A percentile compares a stretch with the other conserved stretches of the same genome.
Evolutionary conservation across 202 grass and related monocot species (phyloP).

Genomic region (Musa balbisiana): DNA sequence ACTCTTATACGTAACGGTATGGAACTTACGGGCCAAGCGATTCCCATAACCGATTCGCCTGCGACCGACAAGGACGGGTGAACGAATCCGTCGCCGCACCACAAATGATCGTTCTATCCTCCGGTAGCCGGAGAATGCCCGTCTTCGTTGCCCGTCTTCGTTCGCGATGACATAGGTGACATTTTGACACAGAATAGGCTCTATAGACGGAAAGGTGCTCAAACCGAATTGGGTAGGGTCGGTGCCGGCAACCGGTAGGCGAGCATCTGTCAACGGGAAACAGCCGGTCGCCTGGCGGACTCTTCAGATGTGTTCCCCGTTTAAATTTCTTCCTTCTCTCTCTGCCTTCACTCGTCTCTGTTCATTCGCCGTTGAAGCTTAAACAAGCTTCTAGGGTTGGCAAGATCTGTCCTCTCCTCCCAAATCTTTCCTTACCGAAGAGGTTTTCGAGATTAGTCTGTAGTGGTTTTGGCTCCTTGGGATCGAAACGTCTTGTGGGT

Average conservation of each 20-base stretch:
- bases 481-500: neutral
- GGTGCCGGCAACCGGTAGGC: neutral
- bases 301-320: neutral
- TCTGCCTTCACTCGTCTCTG: neutral
- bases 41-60: constrained; percentile 19
- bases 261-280: constrained; percentile 16
- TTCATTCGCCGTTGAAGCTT: neutral
- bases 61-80: constrained; percentile 35
- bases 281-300: neutral
- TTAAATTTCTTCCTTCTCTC: neutral
- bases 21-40: constrained; percentile 36
- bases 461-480: neutral
- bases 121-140: neutral
- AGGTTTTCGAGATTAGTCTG: neutral
- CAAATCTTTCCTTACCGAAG: neutral
- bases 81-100: neutral
- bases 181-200: neutral
- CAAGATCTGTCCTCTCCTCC: neutral
- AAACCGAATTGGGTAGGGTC: neutral
- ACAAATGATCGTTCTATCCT: constrained; percentile 6
- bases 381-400: neutral
- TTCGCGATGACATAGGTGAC: neutral
- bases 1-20: constrained; percentile 40
- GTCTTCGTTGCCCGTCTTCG: neutral
- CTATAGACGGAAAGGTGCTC: too few species aligned